phyloP scores from a whole-genome alignment of 2,329 filamentous ascomycete genomes.

The Cytospora piceae region DNA sequence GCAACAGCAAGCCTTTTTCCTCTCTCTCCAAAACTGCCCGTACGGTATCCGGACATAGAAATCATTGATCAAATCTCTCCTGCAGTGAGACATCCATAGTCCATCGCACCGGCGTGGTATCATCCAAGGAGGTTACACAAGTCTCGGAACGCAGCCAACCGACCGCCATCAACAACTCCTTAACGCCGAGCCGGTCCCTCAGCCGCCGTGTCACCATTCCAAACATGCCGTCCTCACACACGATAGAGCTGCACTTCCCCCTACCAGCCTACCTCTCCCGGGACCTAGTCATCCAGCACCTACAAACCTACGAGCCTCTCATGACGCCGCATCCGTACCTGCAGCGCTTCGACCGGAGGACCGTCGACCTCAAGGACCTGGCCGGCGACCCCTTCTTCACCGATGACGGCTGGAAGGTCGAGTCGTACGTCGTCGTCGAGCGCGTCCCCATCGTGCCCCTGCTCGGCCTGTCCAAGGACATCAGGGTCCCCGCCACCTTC shows the following conservation, averaged over 20 bases:
- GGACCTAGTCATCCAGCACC: constrained; percentile 42
- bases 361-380: constrained; percentile 28
- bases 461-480: constrained; percentile 42
- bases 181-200: neutral
- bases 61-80: neutral
- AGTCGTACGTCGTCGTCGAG: constrained; percentile 39
- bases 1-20: neutral
- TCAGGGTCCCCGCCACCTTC: constrained; percentile 49
- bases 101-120: neutral
- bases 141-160: neutral
- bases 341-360: constrained; percentile 18
- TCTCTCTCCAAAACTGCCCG: neutral
- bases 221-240: constrained; percentile 40
- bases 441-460: constrained; percentile 45
- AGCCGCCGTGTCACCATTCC: neutral
- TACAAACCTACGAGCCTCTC: constrained; percentile 34
- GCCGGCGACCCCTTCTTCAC: constrained; percentile 30
- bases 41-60: too few relatives aligned
- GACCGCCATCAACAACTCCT: neutral
- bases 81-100: neutral
- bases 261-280: constrained; percentile 47
- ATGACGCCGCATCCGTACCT: constrained; percentile 30
- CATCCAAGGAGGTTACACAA: constrained; percentile 2
- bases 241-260: constrained; percentile 46
- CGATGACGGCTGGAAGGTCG: constrained; percentile 25